Percentiles rank a stretch among this genome's conserved stretches.
phyloP scores from a whole-genome alignment of 495 filamentous ascomycete genomes.

The Astrothelium macrocarpum region DNA sequence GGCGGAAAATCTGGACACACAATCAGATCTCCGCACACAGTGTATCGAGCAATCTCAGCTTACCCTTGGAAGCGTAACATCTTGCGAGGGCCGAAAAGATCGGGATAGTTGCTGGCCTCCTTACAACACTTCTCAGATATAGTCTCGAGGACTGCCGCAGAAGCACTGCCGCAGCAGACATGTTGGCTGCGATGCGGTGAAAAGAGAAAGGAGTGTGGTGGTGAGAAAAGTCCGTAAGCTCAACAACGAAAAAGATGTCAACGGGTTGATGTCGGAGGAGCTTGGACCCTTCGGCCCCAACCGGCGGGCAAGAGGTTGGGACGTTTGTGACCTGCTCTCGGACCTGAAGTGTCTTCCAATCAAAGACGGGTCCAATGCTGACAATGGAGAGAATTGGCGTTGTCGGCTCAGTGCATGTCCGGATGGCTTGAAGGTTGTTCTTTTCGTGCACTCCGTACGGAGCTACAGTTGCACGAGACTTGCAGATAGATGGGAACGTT shows the following conservation, averaged over 20 bases:
- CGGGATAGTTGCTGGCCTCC: slow-evolving; percentile 30
- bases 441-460: background rate
- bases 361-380: no score
- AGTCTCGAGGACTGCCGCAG: slow-evolving; percentile 27
- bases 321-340: background rate
- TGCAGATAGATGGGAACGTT: background rate
- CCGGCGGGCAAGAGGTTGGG: background rate
- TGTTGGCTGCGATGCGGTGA: slow-evolving; percentile 7
- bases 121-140: slow-evolving; percentile 15
- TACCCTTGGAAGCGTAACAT: slow-evolving; percentile 72
- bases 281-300: slow-evolving; percentile 7
- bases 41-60: background rate
- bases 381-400: background rate
- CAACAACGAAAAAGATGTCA: slow-evolving; percentile 8
- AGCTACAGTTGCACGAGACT: no score
- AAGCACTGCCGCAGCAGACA: slow-evolving; percentile 32
- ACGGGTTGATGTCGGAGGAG: slow-evolving; percentile 4
- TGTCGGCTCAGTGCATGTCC: background rate
- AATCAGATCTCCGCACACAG: slow-evolving; percentile 8
- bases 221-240: background rate
- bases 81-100: slow-evolving; percentile 53
- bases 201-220: background rate
- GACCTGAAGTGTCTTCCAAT: no score
- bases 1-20: slow-evolving; percentile 63
- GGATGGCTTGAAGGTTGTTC: background rate